Evolutionary conservation across 352 stramenopile species (phyloP), one percentile per base, ranked within the genome.

Genomic region (Aphanomyces cochlioides): DNA sequence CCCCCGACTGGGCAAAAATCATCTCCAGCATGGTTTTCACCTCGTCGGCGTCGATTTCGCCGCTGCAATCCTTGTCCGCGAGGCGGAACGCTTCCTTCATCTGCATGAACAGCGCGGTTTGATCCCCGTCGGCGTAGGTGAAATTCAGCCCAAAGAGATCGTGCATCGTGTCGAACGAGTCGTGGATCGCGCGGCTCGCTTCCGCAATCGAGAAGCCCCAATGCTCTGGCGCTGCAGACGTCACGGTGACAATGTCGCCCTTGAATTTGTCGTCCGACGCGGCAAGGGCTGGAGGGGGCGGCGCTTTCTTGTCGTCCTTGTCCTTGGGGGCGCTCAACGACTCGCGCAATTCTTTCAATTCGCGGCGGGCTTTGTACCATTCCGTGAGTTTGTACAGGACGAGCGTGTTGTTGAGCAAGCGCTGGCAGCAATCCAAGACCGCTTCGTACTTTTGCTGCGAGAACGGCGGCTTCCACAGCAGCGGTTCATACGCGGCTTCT

Each of bases 31-130:
- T 90, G 21, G 83, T 74, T 0, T 79, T 79, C 7, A 93, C 86
- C 70, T 93, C 86, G 38, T 91, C 83, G 0, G 83, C 83, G 40
- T 93, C 82, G 40, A 92, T 90, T 60, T 93, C 86, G 6, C 86
- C 86, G 40, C 83, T 92, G 71, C 86, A 89, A 47, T 93, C 86
- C 64, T 81, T 88, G 69, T 93, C 86, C 0, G 84, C 86, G 0
- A 90, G 66, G 12, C 86, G 81, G 72, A 93, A 93, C 0, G 86
- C 86, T 60, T 93, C 84, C 64, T 93, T 93, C 78, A 93, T 93
- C 69, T 93, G 86, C 86, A 93, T 90, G 69, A 92, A 93, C 60
- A 93, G 74, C 12, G 86, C 86, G 0, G 86, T 93, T 56, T 93
- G 82, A 21, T 93, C 86, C 34, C 83, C 79, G 40, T 93, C 82